These are phyloP conservation scores for Blastobotrys malaysiensis DNA, from an alignment of 1,139 yeast genomes.

Conservation along the genomic window DNA sequence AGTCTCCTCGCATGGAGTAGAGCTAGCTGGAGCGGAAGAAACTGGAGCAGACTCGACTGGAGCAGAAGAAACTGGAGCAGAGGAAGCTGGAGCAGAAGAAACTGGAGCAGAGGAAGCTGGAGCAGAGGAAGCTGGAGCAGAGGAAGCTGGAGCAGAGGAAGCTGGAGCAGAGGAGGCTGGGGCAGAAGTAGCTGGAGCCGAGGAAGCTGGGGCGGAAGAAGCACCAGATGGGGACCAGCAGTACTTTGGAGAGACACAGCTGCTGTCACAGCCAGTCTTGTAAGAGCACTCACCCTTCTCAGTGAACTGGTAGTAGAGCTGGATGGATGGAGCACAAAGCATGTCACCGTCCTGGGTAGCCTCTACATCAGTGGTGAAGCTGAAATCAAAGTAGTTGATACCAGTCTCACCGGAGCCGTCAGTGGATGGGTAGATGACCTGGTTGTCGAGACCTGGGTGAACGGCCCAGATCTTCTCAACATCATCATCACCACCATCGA, in stretches of 20 bases:
- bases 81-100: constrained; percentile 7
- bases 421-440: constrained; percentile 1
- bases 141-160: constrained; percentile 2
- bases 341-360: constrained; percentile 6
- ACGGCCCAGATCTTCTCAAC: constrained; percentile 1
- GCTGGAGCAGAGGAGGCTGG: constrained; percentile 11
- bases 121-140: constrained; percentile 8
- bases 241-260: constrained; percentile 12
- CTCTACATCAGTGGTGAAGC: constrained; percentile 7
- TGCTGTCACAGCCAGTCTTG: constrained; percentile 12
- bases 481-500: constrained; percentile 3
- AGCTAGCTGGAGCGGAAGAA: constrained; percentile 3
- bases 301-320: constrained; percentile 10
- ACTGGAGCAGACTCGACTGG: constrained; percentile 4
- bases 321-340: constrained; percentile 14
- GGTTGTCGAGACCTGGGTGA: constrained; percentile 2
- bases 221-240: constrained; percentile 10
- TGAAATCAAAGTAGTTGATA: constrained; percentile 12
- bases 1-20: constrained; percentile 4
- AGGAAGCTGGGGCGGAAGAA: constrained; percentile 1
- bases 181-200: constrained; percentile 7
- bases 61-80: constrained; percentile 7
- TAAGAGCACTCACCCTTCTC: constrained; percentile 7
- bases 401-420: constrained; percentile 1
- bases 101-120: constrained; percentile 5